Evolutionary conservation across 192 early-diverging fungal genomes (phyloP).

Genomic region (Physocladia obscura): DNA sequence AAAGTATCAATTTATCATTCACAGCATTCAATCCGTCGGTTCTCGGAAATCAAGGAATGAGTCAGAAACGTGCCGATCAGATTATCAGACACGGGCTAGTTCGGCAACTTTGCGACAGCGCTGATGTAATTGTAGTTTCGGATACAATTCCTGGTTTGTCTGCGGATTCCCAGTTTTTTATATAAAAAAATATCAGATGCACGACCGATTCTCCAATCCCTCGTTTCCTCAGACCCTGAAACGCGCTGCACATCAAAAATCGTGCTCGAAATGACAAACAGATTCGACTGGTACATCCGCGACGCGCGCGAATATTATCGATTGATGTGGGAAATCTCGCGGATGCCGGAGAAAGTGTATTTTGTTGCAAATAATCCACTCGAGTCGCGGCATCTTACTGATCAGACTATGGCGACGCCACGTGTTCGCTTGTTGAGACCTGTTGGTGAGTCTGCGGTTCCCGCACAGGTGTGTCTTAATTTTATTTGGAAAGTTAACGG

Average conservation of each 20-base stretch:
- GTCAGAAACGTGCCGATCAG: neutral
- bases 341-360: neutral
- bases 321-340: neutral
- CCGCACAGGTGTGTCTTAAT: neutral
- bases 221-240: neutral
- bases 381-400: neutral
- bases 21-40: neutral
- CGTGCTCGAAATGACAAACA: slow-evolving; percentile 13
- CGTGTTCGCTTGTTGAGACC: neutral
- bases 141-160: neutral
- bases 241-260: neutral
- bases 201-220: neutral
- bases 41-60: neutral
- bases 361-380: slow-evolving; percentile 17
- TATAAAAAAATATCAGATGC: slow-evolving; percentile 1
- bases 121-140: slow-evolving; percentile 10
- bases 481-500: neutral
- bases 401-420: slow-evolving; percentile 12
- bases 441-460: neutral
- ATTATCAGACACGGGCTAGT: neutral
- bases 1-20: neutral
- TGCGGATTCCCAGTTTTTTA: neutral
- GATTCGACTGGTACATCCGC: slow-evolving; percentile 9
- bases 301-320: neutral
- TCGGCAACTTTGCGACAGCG: neutral